phyloP scores from a whole-genome alignment of 1,139 yeast species.

The Yamadazyma sp. region DNA sequence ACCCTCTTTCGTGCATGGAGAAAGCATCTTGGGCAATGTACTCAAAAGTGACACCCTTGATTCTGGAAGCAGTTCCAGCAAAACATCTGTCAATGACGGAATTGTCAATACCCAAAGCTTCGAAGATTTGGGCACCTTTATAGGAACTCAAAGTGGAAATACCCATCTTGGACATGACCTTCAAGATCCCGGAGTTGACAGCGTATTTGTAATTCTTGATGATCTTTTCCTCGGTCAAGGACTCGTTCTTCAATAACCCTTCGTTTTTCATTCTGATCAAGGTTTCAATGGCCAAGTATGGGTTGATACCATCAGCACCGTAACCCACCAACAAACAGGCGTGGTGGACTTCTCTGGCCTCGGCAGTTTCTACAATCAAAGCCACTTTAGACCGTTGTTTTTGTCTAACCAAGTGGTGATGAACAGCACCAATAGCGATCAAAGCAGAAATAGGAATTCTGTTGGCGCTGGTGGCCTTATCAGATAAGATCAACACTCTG shows the following conservation, averaged over 20 bases:
- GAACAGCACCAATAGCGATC: slow-evolving; percentile 95
- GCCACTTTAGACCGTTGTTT: slow-evolving; percentile 97
- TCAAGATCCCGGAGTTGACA: slow-evolving; percentile 85
- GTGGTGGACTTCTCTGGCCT: slow-evolving; percentile 97
- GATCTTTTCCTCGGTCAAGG: slow-evolving; percentile 57
- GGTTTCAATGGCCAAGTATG: slow-evolving; percentile 91
- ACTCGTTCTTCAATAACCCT: slow-evolving; percentile 63
- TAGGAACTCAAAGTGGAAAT: slow-evolving; percentile 95
- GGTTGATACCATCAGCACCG: slow-evolving; percentile 96
- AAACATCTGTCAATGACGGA: slow-evolving; percentile 94
- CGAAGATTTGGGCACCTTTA: slow-evolving; percentile 98
- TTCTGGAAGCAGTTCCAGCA: slow-evolving; percentile 96
- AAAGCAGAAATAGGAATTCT: slow-evolving; percentile 85
- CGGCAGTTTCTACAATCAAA: slow-evolving; percentile 86
- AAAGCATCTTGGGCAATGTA: slow-evolving; percentile 96
- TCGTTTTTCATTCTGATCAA: slow-evolving; percentile 81
- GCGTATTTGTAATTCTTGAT: slow-evolving; percentile 79
- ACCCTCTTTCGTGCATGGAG: slow-evolving; percentile 90
- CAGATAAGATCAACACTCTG: slow-evolving; percentile 76
- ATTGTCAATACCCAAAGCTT: slow-evolving; percentile 93
- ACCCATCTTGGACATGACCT: slow-evolving; percentile 99
- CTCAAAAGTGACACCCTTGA: slow-evolving; percentile 92
- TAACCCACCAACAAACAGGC: slow-evolving; percentile 92
- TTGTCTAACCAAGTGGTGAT: slow-evolving; percentile 92
- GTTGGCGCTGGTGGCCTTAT: slow-evolving; percentile 57